These are phyloP conservation scores for Oryza australiensis DNA, from an alignment of 176 grass and related monocot genomes.

Conservation along the genomic window DNA sequence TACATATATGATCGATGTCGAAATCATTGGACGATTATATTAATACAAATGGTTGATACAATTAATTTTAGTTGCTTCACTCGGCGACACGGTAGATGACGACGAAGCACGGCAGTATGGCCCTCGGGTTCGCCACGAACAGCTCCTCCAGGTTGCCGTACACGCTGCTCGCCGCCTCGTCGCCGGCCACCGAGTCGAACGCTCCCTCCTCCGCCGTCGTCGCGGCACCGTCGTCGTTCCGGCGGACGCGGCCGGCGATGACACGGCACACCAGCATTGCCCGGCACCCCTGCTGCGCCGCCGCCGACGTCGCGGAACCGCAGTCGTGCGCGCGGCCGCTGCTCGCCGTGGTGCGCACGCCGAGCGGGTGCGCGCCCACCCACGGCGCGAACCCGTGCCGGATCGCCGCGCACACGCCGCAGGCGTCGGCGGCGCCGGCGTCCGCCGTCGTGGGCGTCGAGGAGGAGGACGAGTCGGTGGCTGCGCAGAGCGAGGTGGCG, in stretches of 20 bases:
- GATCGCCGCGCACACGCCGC: constrained; percentile 77
- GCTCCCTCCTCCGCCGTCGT: background rate
- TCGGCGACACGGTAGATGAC: constrained; percentile 74
- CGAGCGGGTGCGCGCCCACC: constrained; percentile 41
- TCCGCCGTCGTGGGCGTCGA: background rate
- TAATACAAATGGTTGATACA: background rate
- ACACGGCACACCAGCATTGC: constrained; percentile 98
- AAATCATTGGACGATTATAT: background rate
- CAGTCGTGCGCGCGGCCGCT: constrained; percentile 73
- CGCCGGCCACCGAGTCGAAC: constrained; percentile 77
- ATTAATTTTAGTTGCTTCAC: background rate
- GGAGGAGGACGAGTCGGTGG: background rate
- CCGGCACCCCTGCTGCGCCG: background rate
- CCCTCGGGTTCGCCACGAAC: constrained; percentile 87
- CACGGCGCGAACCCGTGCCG: constrained; percentile 64
- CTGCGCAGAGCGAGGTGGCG: constrained; percentile 55
- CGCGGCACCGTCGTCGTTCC: background rate
- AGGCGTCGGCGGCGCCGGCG: background rate
- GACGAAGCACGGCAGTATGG: constrained; percentile 95
- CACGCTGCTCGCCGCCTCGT: constrained; percentile 38
- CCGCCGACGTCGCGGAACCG: background rate
- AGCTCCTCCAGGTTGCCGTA: constrained; percentile 86
- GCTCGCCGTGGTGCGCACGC: constrained; percentile 77
- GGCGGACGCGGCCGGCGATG: constrained; percentile 78
- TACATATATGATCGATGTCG: background rate